Base-by-base conservation (phyloP, 768 basidiomycete species). In the Boletus huronensis region DNA sequence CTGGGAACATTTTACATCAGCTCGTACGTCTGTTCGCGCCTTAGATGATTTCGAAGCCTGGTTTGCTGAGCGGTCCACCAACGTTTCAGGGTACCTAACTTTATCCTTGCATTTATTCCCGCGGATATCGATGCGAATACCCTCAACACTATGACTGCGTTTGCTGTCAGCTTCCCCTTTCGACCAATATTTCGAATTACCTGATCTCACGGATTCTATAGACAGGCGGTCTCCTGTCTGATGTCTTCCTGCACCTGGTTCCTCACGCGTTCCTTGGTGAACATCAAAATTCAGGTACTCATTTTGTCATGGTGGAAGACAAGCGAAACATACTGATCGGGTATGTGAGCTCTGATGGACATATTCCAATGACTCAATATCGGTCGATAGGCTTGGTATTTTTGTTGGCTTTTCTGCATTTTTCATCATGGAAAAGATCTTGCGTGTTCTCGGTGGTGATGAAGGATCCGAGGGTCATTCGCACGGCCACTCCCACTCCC, bases 1-100 rank as follows among this genome's bases (percentile, higher is more conserved):
- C 78, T 95, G 28, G 93, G 90, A 58, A 95, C 93, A 19, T 93
- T 95, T 78, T 95, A 95, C 77, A 95, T 95, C 73, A 93, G 90
- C 79, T 95, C 92, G 93, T 94, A 69, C 66, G 90, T 81, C 57
- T 49, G 50, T 56, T 58, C 39, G 41, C 17, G 53, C 49, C 48
- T 39, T 48, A 26, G 52, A 38, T 41, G 54, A 43, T 54, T 58
- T 58, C 54, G 52, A 55, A 60, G 56, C 58, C 52, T 50, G 60
- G 51, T 57, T 54, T 49, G 50, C 68, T 59, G 58, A 58, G 54
- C 43, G 29, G 54, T 47, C 53, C 17, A 50, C 57, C 53, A 59
- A 62, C 60, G 65, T 66, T 55, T 57, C 67, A 94, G 92, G 35
- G 83, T 95, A 53, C 93, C 93, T 46, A 97, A 97, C 74, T 90